Evolutionary conservation across 2,329 filamentous ascomycete genomes (phyloP), one percentile per base, ranked within the genome.

Genomic region (Phaeoacremonium minimum): DNA sequence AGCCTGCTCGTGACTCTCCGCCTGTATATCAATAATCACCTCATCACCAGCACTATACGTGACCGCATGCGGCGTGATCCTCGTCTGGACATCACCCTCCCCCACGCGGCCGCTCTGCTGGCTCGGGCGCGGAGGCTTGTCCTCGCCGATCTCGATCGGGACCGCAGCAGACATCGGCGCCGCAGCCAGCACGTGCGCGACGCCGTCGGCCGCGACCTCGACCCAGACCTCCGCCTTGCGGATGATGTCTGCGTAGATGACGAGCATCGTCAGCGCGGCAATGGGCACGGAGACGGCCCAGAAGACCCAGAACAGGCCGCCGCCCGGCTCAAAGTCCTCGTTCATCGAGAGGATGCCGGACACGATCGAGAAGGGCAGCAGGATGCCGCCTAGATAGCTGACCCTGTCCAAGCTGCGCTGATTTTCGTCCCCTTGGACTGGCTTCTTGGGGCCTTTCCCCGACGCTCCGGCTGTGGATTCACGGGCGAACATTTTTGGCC

Each of bases 191-290:
- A n/a, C n/a, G n/a, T n/a, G n/a, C n/a, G n/a, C n/a, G 15, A 44
- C 37, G 12, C 31, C 50, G 17, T 46, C 50, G 6, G 51, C 51
- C 2, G 53, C 50, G 11, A 66, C 58, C 42, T 71, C 67, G 16
- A 69, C 60, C 63, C 67, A 71, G 7, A 73, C 67, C 45, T 69
- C 61, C 22, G 58, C 50, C 30, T 55, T 63, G 29, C 70, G 61
- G 30, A 73, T 57, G 29, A 63, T 63, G 41, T 74, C 70, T 7
- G 68, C 61, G 45, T 73, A 70, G 37, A 74, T 71, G 37, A 73
- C 44, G 4, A 64, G 41, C 3, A 73, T 36, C 0, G 63, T 61
- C 2, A 65, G 7, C 12, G 63, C 37, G 3, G 60, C 55, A 2
- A 66, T 56, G 4, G 68, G 58, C 0, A 64, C 46, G 4, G 63